Conservation (phyloP, 78 protist species). For the Mantamonas sphyraenae region DNA sequence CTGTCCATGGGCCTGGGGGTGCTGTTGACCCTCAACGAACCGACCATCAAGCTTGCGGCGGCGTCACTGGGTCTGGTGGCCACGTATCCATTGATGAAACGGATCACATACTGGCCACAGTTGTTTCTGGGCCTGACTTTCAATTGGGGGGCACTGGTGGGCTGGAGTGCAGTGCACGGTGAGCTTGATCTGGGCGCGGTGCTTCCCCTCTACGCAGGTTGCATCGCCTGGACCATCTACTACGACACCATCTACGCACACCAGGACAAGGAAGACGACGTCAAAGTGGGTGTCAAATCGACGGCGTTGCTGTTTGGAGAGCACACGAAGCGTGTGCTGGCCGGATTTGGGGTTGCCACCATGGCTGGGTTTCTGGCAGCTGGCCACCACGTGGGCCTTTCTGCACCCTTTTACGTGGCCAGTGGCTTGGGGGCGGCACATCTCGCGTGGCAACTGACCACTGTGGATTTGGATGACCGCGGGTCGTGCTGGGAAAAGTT, state of each 20-base stretch:
- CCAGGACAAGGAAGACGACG: slow-evolving; percentile 78
- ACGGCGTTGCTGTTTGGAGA: slow-evolving; percentile 58
- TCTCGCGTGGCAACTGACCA: slow-evolving; percentile 56
- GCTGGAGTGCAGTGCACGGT: slow-evolving; percentile 61
- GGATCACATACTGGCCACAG: slow-evolving; percentile 82
- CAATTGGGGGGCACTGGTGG: slow-evolving; percentile 86
- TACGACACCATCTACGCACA: slow-evolving; percentile 90
- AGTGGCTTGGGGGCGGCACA: slow-evolving; percentile 29
- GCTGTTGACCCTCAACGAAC: slow-evolving; percentile 3
- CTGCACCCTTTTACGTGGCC: slow-evolving; percentile 14
- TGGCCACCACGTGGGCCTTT: slow-evolving; percentile 28
- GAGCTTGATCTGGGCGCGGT: slow-evolving; percentile 14
- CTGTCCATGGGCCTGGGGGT: slow-evolving; percentile 29
- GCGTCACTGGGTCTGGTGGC: slow-evolving; percentile 63
- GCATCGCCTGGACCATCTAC: slow-evolving; percentile 74
- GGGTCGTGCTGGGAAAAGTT: slow-evolving; percentile 13
- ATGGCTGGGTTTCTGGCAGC: slow-evolving; percentile 20
- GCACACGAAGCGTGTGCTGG: slow-evolving; percentile 12
- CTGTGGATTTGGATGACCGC: slow-evolving; percentile 31
- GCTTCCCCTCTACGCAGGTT: slow-evolving; percentile 59
- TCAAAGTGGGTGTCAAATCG: slow-evolving; percentile 71
- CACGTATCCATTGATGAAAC: slow-evolving; percentile 76
- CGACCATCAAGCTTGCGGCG: slow-evolving; percentile 35
- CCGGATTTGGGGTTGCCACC: slow-evolving; percentile 31
- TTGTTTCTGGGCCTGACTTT: slow-evolving; percentile 76